Evolutionary conservation across 2,329 filamentous ascomycete species (phyloP), one percentile per base, ranked within the genome.

Genomic region (Chaetomiaceae sp.): DNA sequence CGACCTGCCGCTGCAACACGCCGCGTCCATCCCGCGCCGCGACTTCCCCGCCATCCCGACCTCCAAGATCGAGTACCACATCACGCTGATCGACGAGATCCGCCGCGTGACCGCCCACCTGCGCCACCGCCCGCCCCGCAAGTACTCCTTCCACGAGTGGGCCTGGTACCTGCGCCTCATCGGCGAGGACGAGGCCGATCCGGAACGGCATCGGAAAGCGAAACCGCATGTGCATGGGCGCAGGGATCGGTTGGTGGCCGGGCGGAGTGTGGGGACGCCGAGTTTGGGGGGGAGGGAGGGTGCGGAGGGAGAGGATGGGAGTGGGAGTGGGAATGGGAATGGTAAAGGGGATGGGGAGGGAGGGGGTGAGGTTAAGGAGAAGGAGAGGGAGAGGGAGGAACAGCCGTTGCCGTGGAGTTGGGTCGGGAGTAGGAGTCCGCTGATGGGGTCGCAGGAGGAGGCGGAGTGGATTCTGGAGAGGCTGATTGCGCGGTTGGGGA

Each of bases 81-180:
- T 83, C 29, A 69, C 89, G 4, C 80, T 95, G 9, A 79, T 86
- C 2, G 74, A 80, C 27, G 83, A 86, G 53, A 93, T 95, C 46
- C 72, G 78, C 12, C 72, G 70, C 20, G 78, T 87, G 1, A 79
- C 80, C 1, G 69, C 76, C 38, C 79, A 93, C 59, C 68, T 86
- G 27, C 75, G 77, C 15, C 64, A 70, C 36, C 65, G 72, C 4
- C 73, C 77, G 2, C 71, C 75, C 0, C 81, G 81, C 45, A 75
- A 74, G 44, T 96, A 95, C 62, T 73, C 71, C 0, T 96, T 89
- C 53, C 81, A 89, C 55, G 84, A 95, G 61, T 95, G 89, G 90
- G 84, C 85, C 0, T 86, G 87, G 69, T 93, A 88, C 56, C 82
- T 90, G 7, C 77, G 79, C 18, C 72, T 95, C 26, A 86, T 95